Evolutionary conservation across 305 asterid species (phyloP).

Genomic region (Lippia alba): DNA sequence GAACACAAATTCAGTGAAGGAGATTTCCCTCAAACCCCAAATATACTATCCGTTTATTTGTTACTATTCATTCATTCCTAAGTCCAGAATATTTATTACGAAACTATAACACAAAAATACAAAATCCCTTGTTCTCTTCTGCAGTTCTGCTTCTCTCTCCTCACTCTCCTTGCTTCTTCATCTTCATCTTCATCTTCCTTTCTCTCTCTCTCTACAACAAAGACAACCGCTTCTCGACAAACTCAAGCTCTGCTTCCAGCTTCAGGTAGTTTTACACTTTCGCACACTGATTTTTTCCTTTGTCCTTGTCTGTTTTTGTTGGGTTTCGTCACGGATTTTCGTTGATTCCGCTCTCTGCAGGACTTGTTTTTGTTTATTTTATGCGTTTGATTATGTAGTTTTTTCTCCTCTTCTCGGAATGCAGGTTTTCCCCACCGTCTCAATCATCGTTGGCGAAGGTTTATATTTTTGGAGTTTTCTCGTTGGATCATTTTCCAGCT

Average conservation of each 20-base stretch:
- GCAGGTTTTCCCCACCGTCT: conserved; percentile 32
- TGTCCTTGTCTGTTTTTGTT: conserved; percentile 6
- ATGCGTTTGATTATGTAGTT: not conserved
- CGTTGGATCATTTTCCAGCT: conserved; percentile 39
- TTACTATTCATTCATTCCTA: conserved; percentile 19
- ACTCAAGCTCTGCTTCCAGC: conserved; percentile 28
- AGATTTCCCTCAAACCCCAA: conserved; percentile 13
- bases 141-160: conserved; percentile 11
- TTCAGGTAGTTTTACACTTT: conserved; percentile 36
- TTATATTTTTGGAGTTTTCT: conserved; percentile 51
- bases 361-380: conserved; percentile 3
- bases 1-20: not conserved
- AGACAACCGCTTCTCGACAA: conserved; percentile 51
- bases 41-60: conserved; percentile 36
- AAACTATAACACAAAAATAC: conserved; percentile 16
- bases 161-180: conserved; percentile 23
- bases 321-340: conserved; percentile 9
- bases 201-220: no score
- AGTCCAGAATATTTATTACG: not conserved
- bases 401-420: not conserved
- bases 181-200: conserved; percentile 16
- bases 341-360: conserved; percentile 19
- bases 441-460: conserved; percentile 24
- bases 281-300: not conserved
- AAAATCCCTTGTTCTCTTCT: not conserved